phyloP scores from a whole-genome alignment of 371 early-diverging fungal genomes.

The Actinomucor elegans region DNA sequence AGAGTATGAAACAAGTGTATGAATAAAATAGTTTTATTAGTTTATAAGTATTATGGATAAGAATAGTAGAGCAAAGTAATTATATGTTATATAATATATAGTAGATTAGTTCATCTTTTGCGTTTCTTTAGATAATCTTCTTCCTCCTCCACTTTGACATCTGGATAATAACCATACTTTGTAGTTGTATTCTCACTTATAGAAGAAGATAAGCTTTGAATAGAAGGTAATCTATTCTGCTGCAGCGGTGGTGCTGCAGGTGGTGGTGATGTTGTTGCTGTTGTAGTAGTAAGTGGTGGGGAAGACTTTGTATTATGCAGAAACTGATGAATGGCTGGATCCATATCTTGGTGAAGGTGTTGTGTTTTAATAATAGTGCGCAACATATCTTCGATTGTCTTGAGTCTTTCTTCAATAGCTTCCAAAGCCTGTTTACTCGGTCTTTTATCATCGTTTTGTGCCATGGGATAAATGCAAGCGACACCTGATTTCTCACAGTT shows the following conservation, averaged over 20 bases:
- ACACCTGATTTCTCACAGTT: conserved; percentile 58
- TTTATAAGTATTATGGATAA: not conserved
- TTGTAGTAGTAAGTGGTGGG: conserved; percentile 15
- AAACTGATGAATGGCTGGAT: conserved; percentile 24
- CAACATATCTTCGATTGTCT: conserved; percentile 51
- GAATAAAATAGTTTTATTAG: not conserved
- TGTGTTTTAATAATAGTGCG: conserved; percentile 28
- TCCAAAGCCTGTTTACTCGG: conserved; percentile 48
- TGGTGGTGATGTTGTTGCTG: not conserved
- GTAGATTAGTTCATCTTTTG: conserved; percentile 29
- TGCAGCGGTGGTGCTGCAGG: conserved; percentile 19
- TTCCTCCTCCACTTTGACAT: conserved; percentile 13
- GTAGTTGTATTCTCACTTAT: too few species aligned
- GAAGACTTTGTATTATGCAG: conserved; percentile 21
- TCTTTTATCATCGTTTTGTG: conserved; percentile 37
- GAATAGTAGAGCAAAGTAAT: too few species aligned
- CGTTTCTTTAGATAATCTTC: conserved; percentile 32
- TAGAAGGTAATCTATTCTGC: conserved; percentile 37
- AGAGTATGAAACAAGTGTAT: conserved; percentile 44
- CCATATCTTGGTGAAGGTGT: conserved; percentile 10
- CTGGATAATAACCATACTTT: conserved; percentile 10
- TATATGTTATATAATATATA: too few species aligned
- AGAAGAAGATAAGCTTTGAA: conserved; percentile 33
- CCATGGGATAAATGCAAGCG: conserved; percentile 51
- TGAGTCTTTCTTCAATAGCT: conserved; percentile 48